Percentiles rank a stretch among this genome's conserved stretches.
Conservation (phyloP, 345 rosid species). For the Salix exigua region DNA sequence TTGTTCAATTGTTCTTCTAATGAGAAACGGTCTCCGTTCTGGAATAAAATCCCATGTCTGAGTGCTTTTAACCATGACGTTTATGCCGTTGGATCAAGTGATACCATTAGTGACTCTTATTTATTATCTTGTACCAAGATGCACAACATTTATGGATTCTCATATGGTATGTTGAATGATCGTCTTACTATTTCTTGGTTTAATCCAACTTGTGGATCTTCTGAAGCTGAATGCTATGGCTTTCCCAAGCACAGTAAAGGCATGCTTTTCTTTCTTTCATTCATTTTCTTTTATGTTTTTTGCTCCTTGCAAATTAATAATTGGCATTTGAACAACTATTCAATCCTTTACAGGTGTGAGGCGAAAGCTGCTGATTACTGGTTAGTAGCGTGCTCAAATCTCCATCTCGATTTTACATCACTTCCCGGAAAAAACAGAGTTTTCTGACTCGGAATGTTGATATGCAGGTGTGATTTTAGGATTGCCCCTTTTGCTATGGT, state of each 20-base stretch:
- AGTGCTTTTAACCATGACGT: background rate
- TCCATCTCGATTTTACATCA: background rate
- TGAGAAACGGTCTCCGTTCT: rapidly evolving
- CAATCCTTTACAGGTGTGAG: background rate
- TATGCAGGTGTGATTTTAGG: too few species aligned
- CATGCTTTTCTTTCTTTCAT: too few species aligned
- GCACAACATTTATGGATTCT: background rate
- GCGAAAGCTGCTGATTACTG: background rate
- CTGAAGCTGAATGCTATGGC: too few species aligned
- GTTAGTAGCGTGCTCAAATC: background rate
- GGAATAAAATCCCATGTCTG: background rate
- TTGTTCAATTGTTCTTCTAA: slow-evolving; percentile 11
- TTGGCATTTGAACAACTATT: too few species aligned
- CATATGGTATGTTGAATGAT: background rate
- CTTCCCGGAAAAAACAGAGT: background rate
- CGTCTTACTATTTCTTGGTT: background rate
- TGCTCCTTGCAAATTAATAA: too few species aligned
- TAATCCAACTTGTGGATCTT: too few species aligned
- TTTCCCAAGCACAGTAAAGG: too few species aligned
- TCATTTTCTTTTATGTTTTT: background rate
- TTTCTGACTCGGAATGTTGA: too few species aligned
- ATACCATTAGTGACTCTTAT: background rate
- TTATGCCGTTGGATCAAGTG: background rate
- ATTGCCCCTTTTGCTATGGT: too few species aligned
- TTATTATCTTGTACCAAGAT: slow-evolving; percentile 14